Evolutionary conservation across 2,329 filamentous ascomycete species (phyloP), one percentile per base, ranked within the genome.

Genomic region (Fusarium palustre): DNA sequence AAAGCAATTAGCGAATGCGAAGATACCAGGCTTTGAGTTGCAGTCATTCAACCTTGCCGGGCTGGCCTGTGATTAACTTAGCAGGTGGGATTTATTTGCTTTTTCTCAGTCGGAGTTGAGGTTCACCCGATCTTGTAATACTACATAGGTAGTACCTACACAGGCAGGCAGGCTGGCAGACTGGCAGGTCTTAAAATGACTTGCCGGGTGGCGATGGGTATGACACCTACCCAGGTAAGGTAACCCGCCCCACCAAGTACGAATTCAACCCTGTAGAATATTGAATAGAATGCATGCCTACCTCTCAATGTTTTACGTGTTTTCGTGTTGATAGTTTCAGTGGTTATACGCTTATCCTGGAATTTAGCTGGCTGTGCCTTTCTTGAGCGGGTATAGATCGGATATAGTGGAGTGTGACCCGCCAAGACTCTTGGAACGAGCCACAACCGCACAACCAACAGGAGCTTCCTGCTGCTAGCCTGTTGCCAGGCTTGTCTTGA

Each of bases 251-350:
- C 62, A 42, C 60, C 20, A 24, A 24, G n/a, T 36, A 46, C 47
- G 39, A 62, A 61, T n/a, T 31, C 38, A 59, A 49, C 31, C 48
- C 48, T 50, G 48, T 50, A 22, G 33, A 25, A 34, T 50, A 25
- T 24, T 16, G n/a, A n/a, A n/a, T 31, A 31, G 24, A 30, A 30
- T 20, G 18, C 25, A 20, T 39, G 13, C 36, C 36, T 28, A 12
- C 3, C 36, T 39, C 36, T 39, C 11, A 20, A 39, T 39, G 12
- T 39, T 39, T 16, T 28, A 39, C 18, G 24, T 34, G 24, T 41
- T 39, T 22, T 45, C 18, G 20, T 47, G n/a, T 20, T 34, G 22
- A 43, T 33, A 15, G 24, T 11, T 50, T 18, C 15, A 30, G 24
- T 22, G 33, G 48, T 50, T 50, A 39, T 39, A 39, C 22, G 10